phyloP scores from a whole-genome alignment of 164 flowering plant genomes.

The Platanus orientalis region DNA sequence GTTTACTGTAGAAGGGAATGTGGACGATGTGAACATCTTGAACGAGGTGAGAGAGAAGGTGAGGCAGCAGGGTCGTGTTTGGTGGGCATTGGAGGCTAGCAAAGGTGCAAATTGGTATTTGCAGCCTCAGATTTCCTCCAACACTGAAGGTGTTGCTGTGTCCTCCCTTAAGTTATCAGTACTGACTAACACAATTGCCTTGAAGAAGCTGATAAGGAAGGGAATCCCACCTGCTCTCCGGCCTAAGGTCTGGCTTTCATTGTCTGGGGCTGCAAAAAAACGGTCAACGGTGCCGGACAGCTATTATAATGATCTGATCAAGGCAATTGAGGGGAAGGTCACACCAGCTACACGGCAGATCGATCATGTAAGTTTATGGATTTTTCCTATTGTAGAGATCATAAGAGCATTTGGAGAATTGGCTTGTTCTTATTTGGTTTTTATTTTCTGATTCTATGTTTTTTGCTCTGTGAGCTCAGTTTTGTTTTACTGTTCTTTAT shows the following conservation, averaged over 20 bases:
- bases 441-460: not conserved
- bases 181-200: conserved; percentile 64
- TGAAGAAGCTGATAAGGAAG: conserved; percentile 81
- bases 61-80: conserved; percentile 78
- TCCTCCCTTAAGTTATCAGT: conserved; percentile 51
- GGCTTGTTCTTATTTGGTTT: not conserved
- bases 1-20: conserved; percentile 94
- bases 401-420: not conserved
- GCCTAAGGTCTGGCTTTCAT: conserved; percentile 93
- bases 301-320: conserved; percentile 73
- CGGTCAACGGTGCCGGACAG: conserved; percentile 91
- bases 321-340: conserved; percentile 77
- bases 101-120: conserved; percentile 96
- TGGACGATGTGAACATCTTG: conserved; percentile 91
- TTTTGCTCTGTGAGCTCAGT: too few relatives aligned
- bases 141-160: conserved; percentile 44
- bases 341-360: conserved; percentile 90
- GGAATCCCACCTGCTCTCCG: conserved; percentile 87
- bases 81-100: conserved; percentile 93
- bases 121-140: conserved; percentile 50
- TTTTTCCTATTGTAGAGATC: not conserved
- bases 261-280: conserved; percentile 95
- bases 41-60: conserved; percentile 98
- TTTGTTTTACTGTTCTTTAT: not conserved
- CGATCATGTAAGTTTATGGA: conserved; percentile 69